Percentiles rank a stretch among this genome's conserved stretches.
phyloP scores from a whole-genome alignment of 768 basidiomycete genomes.

The Kwoniella botswanensis region DNA sequence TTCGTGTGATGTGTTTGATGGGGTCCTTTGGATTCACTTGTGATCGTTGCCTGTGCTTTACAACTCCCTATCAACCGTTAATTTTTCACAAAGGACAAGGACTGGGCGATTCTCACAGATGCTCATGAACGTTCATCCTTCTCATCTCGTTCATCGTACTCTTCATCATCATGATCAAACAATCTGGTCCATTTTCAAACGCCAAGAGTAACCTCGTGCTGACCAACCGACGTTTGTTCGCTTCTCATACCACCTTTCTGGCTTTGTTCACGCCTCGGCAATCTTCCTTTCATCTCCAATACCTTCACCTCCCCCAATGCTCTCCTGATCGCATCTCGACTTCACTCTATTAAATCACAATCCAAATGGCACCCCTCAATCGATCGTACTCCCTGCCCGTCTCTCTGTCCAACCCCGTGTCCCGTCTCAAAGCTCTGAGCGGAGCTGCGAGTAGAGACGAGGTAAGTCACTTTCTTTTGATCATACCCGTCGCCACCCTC shows the following conservation, averaged over 20 bases:
- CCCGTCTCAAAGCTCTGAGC: slow-evolving; percentile 53
- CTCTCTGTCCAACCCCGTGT: slow-evolving; percentile 50
- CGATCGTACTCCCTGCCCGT: slow-evolving; percentile 57
- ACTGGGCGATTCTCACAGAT: not conserved
- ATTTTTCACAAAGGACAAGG: not conserved
- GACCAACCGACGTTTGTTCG: not conserved
- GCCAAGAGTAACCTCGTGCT: slow-evolving; percentile 24
- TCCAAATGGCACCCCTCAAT: slow-evolving; percentile 51
- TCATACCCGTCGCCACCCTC: not conserved
- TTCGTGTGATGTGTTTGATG: not conserved
- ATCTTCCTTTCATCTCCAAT: not conserved
- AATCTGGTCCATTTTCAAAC: slow-evolving; percentile 12
- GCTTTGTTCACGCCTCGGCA: not conserved
- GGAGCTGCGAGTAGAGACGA: slow-evolving; percentile 53
- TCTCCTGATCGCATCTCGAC: slow-evolving; percentile 5
- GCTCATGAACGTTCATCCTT: not conserved
- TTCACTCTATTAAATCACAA: not conserved
- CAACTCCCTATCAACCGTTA: not conserved
- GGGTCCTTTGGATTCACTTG: not conserved
- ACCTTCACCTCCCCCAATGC: not conserved
- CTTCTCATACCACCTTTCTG: slow-evolving; percentile 4
- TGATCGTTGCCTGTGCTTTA: not conserved
- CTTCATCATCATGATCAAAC: not conserved
- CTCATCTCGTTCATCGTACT: not conserved
- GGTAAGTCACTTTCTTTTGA: slow-evolving; percentile 36